A percentile compares a stretch with the other conserved stretches of the same genome.
Conservation (phyloP, 495 filamentous ascomycete genomes). For the Trichocladium uniseriatum region DNA sequence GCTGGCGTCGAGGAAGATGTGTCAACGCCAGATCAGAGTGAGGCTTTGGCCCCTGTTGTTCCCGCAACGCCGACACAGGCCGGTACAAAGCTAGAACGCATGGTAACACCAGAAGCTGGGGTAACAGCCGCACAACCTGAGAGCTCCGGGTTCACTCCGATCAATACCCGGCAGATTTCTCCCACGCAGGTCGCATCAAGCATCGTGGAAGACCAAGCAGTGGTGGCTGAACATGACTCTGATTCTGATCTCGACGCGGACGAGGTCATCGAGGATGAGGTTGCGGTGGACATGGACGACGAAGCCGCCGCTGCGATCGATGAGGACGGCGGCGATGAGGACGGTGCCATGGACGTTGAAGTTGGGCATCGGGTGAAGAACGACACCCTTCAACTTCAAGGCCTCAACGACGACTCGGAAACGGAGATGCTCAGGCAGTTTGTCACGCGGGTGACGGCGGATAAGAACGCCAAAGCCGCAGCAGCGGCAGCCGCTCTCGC, state of each 20-base stretch:
- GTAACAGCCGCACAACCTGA: conserved; percentile 1
- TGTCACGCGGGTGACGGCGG: conserved; percentile 37
- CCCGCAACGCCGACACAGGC: not conserved
- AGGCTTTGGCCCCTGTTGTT: no score
- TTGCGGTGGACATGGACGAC: conserved; percentile 4
- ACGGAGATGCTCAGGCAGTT: conserved; percentile 39
- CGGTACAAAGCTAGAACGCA: not conserved
- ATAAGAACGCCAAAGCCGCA: conserved; percentile 32
- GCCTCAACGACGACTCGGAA: conserved; percentile 28
- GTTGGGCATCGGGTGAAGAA: conserved; percentile 6
- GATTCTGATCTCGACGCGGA: conserved; percentile 12
- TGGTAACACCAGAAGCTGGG: not conserved
- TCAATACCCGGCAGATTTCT: conserved; percentile 20
- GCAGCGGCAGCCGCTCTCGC: conserved; percentile 19
- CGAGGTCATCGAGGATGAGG: conserved; percentile 15
- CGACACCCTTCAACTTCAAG: conserved; percentile 21
- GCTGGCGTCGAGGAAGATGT: no score
- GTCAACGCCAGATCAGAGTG: no score
- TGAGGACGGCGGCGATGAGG: conserved; percentile 11
- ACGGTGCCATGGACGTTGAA: not conserved
- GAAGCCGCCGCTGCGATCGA: conserved; percentile 11
- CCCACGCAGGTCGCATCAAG: not conserved
- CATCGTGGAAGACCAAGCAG: conserved; percentile 6
- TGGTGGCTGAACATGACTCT: not conserved
- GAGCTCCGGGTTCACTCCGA: conserved; percentile 26